Evolutionary conservation across 169 alveolate species (phyloP).

Genomic region (Plasmodium fragile): DNA sequence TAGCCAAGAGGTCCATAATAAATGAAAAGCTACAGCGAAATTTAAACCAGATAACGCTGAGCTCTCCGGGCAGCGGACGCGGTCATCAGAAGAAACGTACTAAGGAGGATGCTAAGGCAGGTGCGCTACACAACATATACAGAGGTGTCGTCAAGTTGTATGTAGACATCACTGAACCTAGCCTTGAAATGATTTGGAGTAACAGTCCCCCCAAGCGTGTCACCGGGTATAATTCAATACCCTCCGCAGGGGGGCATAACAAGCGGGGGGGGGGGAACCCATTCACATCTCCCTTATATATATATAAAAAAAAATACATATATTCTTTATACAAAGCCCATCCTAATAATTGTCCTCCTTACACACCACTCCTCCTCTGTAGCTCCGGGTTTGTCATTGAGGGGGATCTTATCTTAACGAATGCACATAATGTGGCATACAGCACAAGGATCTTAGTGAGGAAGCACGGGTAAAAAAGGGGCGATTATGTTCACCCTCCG

Average conservation of each 20-base stretch:
- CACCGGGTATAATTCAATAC: conserved; percentile 81
- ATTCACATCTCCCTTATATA: not conserved
- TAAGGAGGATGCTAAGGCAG: not conserved
- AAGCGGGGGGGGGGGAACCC: not conserved
- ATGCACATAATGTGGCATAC: conserved; percentile 90
- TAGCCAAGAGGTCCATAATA: not conserved
- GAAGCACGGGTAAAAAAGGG: conserved; percentile 85
- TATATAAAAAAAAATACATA: not conserved
- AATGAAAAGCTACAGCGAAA: not conserved
- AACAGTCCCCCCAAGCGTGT: conserved; percentile 85
- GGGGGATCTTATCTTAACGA: conserved; percentile 84
- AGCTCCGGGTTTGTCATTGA: conserved; percentile 89
- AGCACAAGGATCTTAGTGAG: conserved; percentile 86
- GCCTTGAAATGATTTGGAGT: conserved; percentile 89
- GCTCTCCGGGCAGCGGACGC: not conserved
- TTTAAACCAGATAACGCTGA: not conserved
- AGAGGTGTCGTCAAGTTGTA: conserved; percentile 87
- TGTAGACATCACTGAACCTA: conserved; percentile 89
- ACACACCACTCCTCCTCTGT: not conserved
- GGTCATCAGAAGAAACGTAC: not conserved
- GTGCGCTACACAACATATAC: conserved; percentile 71
- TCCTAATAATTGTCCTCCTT: not conserved
- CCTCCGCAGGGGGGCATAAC: not conserved
- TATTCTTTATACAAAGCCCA: not conserved
- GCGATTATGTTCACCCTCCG: not conserved